Conservation (phyloP, 345 rosid genomes). For the Geranium rotundifolium region DNA sequence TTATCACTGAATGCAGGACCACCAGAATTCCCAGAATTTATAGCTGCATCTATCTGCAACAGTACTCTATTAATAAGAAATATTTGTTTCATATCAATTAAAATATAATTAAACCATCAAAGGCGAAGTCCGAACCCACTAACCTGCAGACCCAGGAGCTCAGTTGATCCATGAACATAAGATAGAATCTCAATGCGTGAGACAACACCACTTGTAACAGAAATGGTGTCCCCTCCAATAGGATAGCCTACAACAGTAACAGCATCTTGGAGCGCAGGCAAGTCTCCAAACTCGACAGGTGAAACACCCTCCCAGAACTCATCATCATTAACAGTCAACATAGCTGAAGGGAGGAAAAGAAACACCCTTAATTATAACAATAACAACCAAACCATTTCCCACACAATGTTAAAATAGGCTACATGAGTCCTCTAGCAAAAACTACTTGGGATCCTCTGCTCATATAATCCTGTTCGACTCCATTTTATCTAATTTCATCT, state of each 20-base stretch:
- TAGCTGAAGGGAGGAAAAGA: constrained; percentile 29
- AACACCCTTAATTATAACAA: neutral
- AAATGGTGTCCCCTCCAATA: constrained; percentile 90
- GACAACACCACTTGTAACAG: constrained; percentile 94
- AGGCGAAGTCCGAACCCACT: neutral
- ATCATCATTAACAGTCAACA: constrained; percentile 65
- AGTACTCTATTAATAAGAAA: neutral
- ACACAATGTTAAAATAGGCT: neutral
- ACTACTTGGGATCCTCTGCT: too few relatives aligned
- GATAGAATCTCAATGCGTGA: constrained; percentile 87
- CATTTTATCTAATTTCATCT: too few relatives aligned
- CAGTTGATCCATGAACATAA: constrained; percentile 86
- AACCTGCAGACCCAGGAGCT: constrained; percentile 90
- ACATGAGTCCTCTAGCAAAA: too few relatives aligned
- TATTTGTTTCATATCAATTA: neutral
- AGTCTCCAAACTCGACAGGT: constrained; percentile 80
- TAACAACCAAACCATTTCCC: neutral
- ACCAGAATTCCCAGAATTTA: constrained; percentile 95
- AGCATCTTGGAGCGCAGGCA: constrained; percentile 94
- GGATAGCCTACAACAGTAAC: constrained; percentile 97
- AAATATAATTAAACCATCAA: neutral
- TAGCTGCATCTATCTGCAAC: constrained; percentile 89
- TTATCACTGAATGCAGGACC: constrained; percentile 95
- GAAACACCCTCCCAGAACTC: constrained; percentile 90
- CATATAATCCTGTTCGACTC: too few relatives aligned